Percentiles rank a stretch among this genome's conserved stretches.
These are phyloP conservation scores for Lactifluus pinguis DNA, from an alignment of 768 basidiomycete genomes.

Conservation along the genomic window DNA sequence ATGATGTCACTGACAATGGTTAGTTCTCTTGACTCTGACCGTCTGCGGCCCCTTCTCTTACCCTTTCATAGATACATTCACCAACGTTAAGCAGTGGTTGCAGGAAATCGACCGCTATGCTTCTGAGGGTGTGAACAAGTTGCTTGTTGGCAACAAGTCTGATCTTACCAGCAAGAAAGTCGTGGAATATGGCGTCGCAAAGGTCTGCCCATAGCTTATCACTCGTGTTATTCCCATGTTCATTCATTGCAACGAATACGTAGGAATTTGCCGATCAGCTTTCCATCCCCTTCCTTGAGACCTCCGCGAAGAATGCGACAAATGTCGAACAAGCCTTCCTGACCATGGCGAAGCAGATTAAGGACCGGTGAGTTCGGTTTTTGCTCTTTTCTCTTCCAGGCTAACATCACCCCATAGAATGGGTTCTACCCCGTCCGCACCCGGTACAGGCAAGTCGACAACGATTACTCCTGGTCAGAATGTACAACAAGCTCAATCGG, in stretches of 20 bases:
- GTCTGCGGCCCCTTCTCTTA: conserved; percentile 4
- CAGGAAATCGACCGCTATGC: conserved; percentile 94
- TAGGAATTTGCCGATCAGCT: conserved; percentile 96
- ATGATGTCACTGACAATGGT: conserved; percentile 95
- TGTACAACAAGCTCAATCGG: conserved; percentile 63
- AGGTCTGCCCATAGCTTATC: conserved; percentile 37
- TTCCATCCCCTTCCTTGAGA: conserved; percentile 92
- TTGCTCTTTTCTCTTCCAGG: background rate
- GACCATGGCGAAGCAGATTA: conserved; percentile 96
- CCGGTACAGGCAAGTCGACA: conserved; percentile 70
- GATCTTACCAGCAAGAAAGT: conserved; percentile 97
- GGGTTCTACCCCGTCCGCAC: conserved; percentile 71
- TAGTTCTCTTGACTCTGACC: conserved; percentile 14
- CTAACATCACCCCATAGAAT: conserved; percentile 41
- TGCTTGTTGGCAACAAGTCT: conserved; percentile 97
- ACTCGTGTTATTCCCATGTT: background rate
- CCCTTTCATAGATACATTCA: conserved; percentile 64
- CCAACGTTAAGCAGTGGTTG: conserved; percentile 93
- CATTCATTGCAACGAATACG: background rate
- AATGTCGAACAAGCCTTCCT: conserved; percentile 99
- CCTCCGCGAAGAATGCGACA: conserved; percentile 97
- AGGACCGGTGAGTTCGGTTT: conserved; percentile 56
- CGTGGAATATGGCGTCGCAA: conserved; percentile 81
- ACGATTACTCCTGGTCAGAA: conserved; percentile 80
- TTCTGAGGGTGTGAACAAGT: conserved; percentile 96